phyloP scores from a whole-genome alignment of 257 asterid species.

The Ehretia macrophylla region DNA sequence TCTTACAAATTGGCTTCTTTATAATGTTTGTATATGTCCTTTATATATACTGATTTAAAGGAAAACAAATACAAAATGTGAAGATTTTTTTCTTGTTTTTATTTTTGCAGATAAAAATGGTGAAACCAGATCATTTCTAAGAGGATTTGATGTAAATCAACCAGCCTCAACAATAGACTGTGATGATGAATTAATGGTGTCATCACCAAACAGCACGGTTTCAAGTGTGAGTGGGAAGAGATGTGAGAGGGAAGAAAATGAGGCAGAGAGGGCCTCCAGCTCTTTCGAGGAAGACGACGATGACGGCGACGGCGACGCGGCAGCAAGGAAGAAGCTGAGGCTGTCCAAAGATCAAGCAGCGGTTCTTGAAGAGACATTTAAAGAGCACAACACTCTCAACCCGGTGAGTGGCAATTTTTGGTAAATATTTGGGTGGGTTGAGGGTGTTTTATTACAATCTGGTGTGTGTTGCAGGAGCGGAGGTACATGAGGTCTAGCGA shows the following conservation, averaged over 20 bases:
- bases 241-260: slow-evolving; percentile 78
- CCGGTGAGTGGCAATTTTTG: slow-evolving; percentile 59
- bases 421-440: background rate
- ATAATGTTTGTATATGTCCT: too few species aligned
- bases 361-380: slow-evolving; percentile 86
- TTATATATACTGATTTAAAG: too few species aligned
- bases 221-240: slow-evolving; percentile 93
- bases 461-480: too few species aligned
- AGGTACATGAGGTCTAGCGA: too few species aligned
- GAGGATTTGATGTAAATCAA: slow-evolving; percentile 77
- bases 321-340: slow-evolving; percentile 88
- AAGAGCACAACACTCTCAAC: slow-evolving; percentile 80
- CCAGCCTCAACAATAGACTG: slow-evolving; percentile 41
- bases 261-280: slow-evolving; percentile 66
- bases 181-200: slow-evolving; percentile 58
- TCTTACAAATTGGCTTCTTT: too few species aligned
- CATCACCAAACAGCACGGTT: slow-evolving; percentile 92
- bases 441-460: slow-evolving; percentile 21
- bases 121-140: slow-evolving; percentile 32
- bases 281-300: slow-evolving; percentile 78
- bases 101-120: slow-evolving; percentile 36
- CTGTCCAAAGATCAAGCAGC: slow-evolving; percentile 90
- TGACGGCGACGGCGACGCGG: slow-evolving; percentile 72
- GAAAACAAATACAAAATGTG: background rate
- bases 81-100: background rate